A percentile compares a stretch with the other conserved stretches of the same genome.
These are phyloP conservation scores for Creolimax fragrantissima DNA, from an alignment of 78 protist species.

Conservation along the genomic window DNA sequence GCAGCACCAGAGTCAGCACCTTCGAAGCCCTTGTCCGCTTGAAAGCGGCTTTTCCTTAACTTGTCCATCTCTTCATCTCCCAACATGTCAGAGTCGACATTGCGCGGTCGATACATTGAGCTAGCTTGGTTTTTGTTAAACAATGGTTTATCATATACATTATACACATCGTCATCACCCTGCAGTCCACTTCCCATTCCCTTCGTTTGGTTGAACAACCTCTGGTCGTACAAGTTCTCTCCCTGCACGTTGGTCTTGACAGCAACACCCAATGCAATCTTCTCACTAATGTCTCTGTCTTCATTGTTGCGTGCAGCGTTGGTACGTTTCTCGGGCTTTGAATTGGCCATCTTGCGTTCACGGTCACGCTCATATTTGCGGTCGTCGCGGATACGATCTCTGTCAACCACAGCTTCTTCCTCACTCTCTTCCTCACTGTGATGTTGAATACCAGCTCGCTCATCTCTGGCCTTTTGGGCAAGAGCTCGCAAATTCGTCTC, in stretches of 20 bases:
- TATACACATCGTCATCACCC: background rate
- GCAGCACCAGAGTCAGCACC: background rate
- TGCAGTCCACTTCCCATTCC: background rate
- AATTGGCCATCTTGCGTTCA: background rate
- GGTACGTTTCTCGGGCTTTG: slow-evolving; percentile 49
- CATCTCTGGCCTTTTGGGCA: slow-evolving; percentile 45
- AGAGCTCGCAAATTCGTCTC: slow-evolving; percentile 49
- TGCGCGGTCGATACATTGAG: background rate
- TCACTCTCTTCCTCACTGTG: background rate
- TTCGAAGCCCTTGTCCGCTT: background rate
- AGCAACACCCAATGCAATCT: slow-evolving; percentile 76
- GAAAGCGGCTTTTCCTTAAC: background rate
- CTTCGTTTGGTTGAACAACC: slow-evolving; percentile 71
- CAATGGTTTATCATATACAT: background rate
- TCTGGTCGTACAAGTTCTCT: slow-evolving; percentile 74
- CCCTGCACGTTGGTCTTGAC: slow-evolving; percentile 15
- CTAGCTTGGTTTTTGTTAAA: too few relatives aligned
- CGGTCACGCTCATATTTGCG: slow-evolving; percentile 28
- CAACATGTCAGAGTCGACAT: background rate
- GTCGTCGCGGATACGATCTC: slow-evolving; percentile 35
- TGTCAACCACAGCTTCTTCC: background rate
- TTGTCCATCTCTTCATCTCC: background rate
- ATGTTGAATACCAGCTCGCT: slow-evolving; percentile 5
- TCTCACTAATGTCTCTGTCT: slow-evolving; percentile 84
- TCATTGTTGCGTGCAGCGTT: slow-evolving; percentile 31